Evolutionary conservation across 208 protist genomes (phyloP), one percentile per base, ranked within the genome.

Genomic region (Angomonas deanei): DNA sequence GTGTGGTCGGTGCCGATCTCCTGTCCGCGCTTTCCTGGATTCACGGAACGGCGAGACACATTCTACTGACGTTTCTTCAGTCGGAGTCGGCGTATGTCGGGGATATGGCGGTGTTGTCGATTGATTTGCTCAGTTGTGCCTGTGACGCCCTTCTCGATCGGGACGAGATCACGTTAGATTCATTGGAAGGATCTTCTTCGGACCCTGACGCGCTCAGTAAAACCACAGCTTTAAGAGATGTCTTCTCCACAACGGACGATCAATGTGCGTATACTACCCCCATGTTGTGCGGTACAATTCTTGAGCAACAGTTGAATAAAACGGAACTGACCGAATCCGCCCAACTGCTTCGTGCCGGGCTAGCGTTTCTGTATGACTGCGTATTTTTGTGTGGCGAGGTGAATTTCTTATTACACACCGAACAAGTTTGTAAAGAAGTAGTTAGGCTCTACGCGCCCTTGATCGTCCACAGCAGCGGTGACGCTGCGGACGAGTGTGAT

Each of bases 41-140:
- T 23, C 34, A 67, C 1, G 58, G 66, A 32, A 69, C 73, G 3
- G 52, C 52, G 4, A 46, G 71, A 21, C 64, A 70, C 56, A 53
- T 71, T 28, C 50, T 72, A 17, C 31, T 54, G 24, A 42, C 56
- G 34, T 78, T 64, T 27, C 60, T 58, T 23, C 27, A 63, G 30
- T 48, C 66, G 38, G 24, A 48, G 13, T 46, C 31, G 3, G 61
- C 75, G 34, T 64, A 83, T 64, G 62, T 69, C 31, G 72, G 53
- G 31, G 82, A 88, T 47, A 53, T 76, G 39, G 68, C 55, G 42
- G 76, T 78, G 63, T 65, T 84, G 32, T 63, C 72, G 19, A 57
- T 88, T 34, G 77, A 88, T 50, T 66, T 88, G n/a, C 52, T 88
- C 21, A 80, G 80, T 59, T 69, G 54, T 32, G 66, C 66, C 34